phyloP scores from a whole-genome alignment of 805 yeast genomes.

The Wickerhamiella parazyma region DNA sequence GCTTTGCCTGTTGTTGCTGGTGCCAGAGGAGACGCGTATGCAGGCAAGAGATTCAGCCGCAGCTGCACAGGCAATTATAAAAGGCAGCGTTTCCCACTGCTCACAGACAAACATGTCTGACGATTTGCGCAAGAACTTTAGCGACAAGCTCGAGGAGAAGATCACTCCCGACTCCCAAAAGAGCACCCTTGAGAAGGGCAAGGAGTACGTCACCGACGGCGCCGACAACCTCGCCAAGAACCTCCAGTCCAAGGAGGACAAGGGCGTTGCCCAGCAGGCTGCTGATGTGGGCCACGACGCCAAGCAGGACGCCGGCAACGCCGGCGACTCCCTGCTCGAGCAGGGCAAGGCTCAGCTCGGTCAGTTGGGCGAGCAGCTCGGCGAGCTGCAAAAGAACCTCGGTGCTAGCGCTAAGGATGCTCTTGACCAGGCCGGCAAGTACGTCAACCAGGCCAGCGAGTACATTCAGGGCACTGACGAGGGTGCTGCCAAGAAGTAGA shows the following conservation, averaged over 20 bases:
- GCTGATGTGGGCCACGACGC: constrained; percentile 49
- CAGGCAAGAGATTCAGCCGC: no score
- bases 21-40: not conserved
- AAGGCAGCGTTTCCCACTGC: not conserved
- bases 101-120: constrained; percentile 18
- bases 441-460: constrained; percentile 24
- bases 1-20: no score
- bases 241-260: constrained; percentile 40
- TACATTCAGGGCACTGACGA: constrained; percentile 21
- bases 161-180: constrained; percentile 62
- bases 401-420: constrained; percentile 18
- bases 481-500: constrained; percentile 1
- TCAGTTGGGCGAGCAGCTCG: constrained; percentile 14
- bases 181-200: constrained; percentile 47
- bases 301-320: constrained; percentile 36
- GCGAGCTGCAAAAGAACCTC: constrained; percentile 10
- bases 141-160: constrained; percentile 54
- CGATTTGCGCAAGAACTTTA: constrained; percentile 60
- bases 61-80: no score
- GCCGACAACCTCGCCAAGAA: constrained; percentile 50
- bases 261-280: constrained; percentile 47
- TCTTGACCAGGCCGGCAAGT: constrained; percentile 20
- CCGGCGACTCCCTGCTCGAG: constrained; percentile 30
- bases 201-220: constrained; percentile 55
- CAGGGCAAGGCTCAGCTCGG: constrained; percentile 19